phyloP scores from a whole-genome alignment of 1,139 yeast species.

The Hemisphaericaspora lyxosophila region DNA sequence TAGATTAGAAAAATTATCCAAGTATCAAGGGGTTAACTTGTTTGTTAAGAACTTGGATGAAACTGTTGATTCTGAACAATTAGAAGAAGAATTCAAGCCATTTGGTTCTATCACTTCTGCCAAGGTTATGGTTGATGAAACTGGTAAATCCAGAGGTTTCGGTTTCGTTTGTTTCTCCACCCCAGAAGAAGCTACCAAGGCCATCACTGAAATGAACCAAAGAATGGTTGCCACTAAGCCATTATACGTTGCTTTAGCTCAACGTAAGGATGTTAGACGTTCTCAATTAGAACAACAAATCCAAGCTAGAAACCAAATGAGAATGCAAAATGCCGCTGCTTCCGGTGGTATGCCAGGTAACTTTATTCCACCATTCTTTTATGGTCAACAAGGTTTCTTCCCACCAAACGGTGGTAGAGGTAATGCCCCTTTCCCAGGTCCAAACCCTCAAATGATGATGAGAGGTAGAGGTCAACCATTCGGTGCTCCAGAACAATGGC shows the following conservation, averaged over 20 bases:
- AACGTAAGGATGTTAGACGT: conserved; percentile 97
- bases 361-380: conserved; percentile 94
- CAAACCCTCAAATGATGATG: conserved; percentile 89
- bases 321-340: conserved; percentile 93
- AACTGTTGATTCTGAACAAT: conserved; percentile 83
- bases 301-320: conserved; percentile 97
- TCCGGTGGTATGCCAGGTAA: conserved; percentile 92
- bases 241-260: conserved; percentile 97
- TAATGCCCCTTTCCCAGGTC: conserved; percentile 76
- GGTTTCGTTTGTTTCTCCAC: conserved; percentile 98
- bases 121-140: conserved; percentile 93
- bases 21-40: conserved; percentile 97
- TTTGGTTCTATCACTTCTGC: conserved; percentile 96
- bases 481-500: conserved; percentile 57
- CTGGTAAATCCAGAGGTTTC: conserved; percentile 95
- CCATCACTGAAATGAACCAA: conserved; percentile 98
- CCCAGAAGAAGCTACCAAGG: conserved; percentile 99
- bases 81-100: conserved; percentile 89
- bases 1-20: conserved; percentile 87
- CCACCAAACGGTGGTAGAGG: conserved; percentile 81
- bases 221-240: conserved; percentile 96
- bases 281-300: conserved; percentile 97
- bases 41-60: conserved; percentile 97
- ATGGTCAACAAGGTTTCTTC: conserved; percentile 84
- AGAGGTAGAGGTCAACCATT: conserved; percentile 69